Evolutionary conservation across 208 protist genomes (phyloP), one percentile per base, ranked within the genome.

Genomic region (Acanthamoeba royreba): DNA sequence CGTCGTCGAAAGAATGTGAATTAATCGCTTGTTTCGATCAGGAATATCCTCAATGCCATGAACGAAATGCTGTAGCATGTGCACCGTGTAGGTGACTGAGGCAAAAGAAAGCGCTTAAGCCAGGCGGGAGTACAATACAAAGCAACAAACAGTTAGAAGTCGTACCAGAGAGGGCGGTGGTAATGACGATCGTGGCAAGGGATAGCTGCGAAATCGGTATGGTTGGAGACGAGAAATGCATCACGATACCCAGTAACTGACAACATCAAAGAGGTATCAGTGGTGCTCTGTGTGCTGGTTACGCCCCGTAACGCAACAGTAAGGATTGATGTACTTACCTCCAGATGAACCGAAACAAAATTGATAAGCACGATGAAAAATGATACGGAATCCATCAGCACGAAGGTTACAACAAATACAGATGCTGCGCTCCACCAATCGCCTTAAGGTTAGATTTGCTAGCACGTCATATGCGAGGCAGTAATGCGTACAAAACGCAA

Each of bases 151-250:
- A 15, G 53, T 3, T 5, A 63, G 53, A 28, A 28, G 13, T 5
- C 13, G 77, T 87, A 87, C 77, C 77, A 25, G 77, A 28, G 42
- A 87, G 77, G 31, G 77, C 77, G 19, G 77, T 87, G 43, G 77
- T 87, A 22, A 87, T 87, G 77, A 87, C 49, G 77, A 87, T 87
- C 25, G 77, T 87, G 43, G 77, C 77, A 35, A 87, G 77, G 25
- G 77, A 87, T 2, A 87, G 77, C 77, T 87, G 77, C 2, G 46
- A 52, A 25, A 87, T 87, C 22, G 77, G 77, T 11, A 87, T 87
- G 43, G 77, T 33, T 13, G 77, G 77, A 1, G 49, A 42, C 3
- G 42, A 87, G 77, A 87, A 87, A 25, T 87, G 77, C 77, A 87
- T 87, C 4, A 87, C 77, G 11, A 87, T 87, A 25, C 77, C 77